A percentile compares a stretch with the other conserved stretches of the same genome.
phyloP scores from a whole-genome alignment of 371 early-diverging fungal genomes.

The Syncephalastrum sp. region DNA sequence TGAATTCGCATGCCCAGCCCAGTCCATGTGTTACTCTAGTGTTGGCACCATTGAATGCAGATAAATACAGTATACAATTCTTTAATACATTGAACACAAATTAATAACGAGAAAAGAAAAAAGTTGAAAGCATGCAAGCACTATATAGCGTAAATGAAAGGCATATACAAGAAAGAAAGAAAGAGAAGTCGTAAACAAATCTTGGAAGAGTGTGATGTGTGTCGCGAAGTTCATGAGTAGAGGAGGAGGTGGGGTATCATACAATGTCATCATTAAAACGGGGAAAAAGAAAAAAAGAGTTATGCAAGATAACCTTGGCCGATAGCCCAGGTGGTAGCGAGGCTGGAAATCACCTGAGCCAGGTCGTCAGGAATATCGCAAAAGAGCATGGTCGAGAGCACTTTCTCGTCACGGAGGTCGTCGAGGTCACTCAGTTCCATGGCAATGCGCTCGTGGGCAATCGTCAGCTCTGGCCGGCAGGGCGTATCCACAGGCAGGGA shows the following conservation, averaged over 20 bases:
- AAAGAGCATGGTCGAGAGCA: slow-evolving; percentile 30
- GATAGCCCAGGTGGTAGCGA: slow-evolving; percentile 34
- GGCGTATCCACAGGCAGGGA: slow-evolving; percentile 3
- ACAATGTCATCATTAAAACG: too few relatives aligned
- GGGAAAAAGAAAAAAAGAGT: slow-evolving; percentile 8
- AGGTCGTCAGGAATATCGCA: slow-evolving; percentile 38
- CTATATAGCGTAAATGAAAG: too few relatives aligned
- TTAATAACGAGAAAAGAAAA: not conserved
- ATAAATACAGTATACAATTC: too few relatives aligned
- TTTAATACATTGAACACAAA: too few relatives aligned
- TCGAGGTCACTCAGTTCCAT: slow-evolving; percentile 37
- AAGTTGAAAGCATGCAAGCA: slow-evolving; percentile 1
- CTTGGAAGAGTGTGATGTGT: too few relatives aligned
- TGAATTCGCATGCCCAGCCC: too few relatives aligned
- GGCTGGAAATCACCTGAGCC: slow-evolving; percentile 22
- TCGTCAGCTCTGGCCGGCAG: slow-evolving; percentile 26
- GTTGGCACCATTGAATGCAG: too few relatives aligned
- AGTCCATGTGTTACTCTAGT: too few relatives aligned
- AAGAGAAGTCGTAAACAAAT: too few relatives aligned
- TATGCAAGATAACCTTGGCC: slow-evolving; percentile 21
- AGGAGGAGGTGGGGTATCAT: too few relatives aligned
- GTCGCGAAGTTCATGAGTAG: too few relatives aligned
- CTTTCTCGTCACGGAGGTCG: slow-evolving; percentile 16
- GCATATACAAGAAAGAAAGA: too few relatives aligned
- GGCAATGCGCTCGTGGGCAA: slow-evolving; percentile 35